phyloP scores from a whole-genome alignment of 495 filamentous ascomycete genomes.

The Daldinia loculata region DNA sequence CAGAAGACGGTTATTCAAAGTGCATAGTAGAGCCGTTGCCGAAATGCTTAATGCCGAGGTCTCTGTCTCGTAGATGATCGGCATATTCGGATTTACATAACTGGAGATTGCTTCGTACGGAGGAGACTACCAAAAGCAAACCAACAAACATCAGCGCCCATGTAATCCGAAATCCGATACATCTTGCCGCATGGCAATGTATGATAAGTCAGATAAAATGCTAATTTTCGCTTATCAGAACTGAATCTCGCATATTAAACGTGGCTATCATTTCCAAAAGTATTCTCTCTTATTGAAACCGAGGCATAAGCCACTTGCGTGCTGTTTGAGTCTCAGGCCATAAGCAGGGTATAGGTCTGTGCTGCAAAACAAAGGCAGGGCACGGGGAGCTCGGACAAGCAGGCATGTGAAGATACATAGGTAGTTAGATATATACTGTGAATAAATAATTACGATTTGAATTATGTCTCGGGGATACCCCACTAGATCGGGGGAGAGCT shows the following conservation, averaged over 20 bases:
- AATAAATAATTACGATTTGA: neutral
- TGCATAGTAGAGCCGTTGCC: neutral
- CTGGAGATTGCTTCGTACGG: neutral
- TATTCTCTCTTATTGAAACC: neutral
- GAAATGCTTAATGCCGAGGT: neutral
- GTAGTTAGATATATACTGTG: neutral
- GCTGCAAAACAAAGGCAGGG: neutral
- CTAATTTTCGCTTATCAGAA: neutral
- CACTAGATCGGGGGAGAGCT: conserved; percentile 1
- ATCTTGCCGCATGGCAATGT: neutral
- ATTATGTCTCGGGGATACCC: neutral
- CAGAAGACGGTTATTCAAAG: neutral
- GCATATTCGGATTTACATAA: neutral
- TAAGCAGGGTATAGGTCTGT: neutral
- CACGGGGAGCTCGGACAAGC: neutral
- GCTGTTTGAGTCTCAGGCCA: neutral
- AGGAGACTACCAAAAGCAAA: neutral
- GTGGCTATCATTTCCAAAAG: neutral
- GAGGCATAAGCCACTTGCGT: neutral
- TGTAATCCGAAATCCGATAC: neutral
- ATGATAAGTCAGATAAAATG: neutral
- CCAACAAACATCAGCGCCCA: neutral
- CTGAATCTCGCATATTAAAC: neutral
- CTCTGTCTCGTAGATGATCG: neutral
- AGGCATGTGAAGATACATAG: neutral